phyloP scores from a whole-genome alignment of 2,329 filamentous ascomycete species.

The Monosporascus sp. region DNA sequence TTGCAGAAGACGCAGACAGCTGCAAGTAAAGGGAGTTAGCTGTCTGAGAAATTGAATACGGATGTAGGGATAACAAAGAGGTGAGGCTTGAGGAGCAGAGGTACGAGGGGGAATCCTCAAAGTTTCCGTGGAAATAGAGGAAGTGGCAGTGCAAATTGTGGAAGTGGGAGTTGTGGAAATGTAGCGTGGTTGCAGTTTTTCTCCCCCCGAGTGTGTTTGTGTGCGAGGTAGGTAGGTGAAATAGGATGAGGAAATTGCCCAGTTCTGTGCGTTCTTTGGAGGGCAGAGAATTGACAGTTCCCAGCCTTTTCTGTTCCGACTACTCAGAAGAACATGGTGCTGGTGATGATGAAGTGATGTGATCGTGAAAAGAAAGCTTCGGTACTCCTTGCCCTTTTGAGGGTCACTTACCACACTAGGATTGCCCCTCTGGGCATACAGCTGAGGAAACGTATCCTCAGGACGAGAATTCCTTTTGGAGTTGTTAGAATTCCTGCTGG shows the following conservation, averaged over 20 bases:
- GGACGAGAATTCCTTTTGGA: constrained; percentile 67
- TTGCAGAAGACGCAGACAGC: constrained; percentile 75
- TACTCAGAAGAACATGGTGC: no score
- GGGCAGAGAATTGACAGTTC: neutral
- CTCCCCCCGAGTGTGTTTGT: neutral
- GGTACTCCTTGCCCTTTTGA: neutral
- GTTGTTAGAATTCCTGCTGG: constrained; percentile 60
- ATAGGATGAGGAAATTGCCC: neutral
- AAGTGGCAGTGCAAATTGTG: no score
- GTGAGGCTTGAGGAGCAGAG: neutral
- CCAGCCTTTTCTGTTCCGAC: no score
- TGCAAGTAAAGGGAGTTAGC: constrained; percentile 31
- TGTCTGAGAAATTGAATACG: no score
- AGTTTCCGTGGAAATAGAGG: no score
- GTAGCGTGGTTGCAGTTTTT: neutral
- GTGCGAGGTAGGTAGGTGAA: neutral
- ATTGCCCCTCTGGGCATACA: constrained; percentile 58
- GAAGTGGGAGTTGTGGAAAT: no score
- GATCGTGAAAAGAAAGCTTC: neutral
- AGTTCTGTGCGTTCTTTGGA: no score
- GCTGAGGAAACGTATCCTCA: constrained; percentile 83
- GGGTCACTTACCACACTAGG: constrained; percentile 38
- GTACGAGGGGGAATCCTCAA: neutral
- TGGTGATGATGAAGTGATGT: neutral
- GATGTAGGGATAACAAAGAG: no score